Conservation (phyloP, 2,329 filamentous ascomycete genomes). For the Dactylellina cionopaga region DNA sequence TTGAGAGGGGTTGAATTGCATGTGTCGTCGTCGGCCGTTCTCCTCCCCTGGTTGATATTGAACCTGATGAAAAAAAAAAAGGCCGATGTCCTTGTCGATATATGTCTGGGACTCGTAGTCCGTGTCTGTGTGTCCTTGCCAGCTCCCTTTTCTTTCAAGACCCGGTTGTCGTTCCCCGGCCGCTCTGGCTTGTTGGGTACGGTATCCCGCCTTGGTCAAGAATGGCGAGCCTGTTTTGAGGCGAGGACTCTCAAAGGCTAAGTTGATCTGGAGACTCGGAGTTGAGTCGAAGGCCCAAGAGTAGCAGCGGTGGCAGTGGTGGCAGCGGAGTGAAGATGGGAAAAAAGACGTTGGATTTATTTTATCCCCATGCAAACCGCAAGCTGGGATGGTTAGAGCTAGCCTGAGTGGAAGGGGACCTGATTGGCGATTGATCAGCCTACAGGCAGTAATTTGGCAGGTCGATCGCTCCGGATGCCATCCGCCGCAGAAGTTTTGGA, state of each 20-base stretch:
- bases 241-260: not conserved
- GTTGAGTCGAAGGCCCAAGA: too few relatives aligned
- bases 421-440: conserved; percentile 53
- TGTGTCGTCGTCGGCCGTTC: conserved; percentile 44
- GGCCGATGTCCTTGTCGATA: conserved; percentile 47
- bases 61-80: conserved; percentile 48
- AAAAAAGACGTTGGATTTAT: conserved; percentile 31
- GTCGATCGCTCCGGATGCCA: conserved; percentile 46
- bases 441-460: conserved; percentile 49
- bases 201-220: conserved; percentile 13
- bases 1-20: conserved; percentile 12
- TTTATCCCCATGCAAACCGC: conserved; percentile 24
- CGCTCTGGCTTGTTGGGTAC: conserved; percentile 23
- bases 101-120: conserved; percentile 51
- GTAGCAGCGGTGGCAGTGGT: too few relatives aligned
- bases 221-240: not conserved
- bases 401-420: conserved; percentile 24
- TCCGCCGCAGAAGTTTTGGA: conserved; percentile 25
- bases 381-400: conserved; percentile 29
- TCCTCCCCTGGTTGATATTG: conserved; percentile 31
- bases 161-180: conserved; percentile 51
- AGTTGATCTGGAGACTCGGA: too few relatives aligned
- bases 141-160: conserved; percentile 47
- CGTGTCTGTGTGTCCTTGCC: conserved; percentile 17
- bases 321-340: too few relatives aligned